A percentile compares a stretch with the other conserved stretches of the same genome.
phyloP scores from a whole-genome alignment of 768 basidiomycete genomes.

The Lentinula raphanica region DNA sequence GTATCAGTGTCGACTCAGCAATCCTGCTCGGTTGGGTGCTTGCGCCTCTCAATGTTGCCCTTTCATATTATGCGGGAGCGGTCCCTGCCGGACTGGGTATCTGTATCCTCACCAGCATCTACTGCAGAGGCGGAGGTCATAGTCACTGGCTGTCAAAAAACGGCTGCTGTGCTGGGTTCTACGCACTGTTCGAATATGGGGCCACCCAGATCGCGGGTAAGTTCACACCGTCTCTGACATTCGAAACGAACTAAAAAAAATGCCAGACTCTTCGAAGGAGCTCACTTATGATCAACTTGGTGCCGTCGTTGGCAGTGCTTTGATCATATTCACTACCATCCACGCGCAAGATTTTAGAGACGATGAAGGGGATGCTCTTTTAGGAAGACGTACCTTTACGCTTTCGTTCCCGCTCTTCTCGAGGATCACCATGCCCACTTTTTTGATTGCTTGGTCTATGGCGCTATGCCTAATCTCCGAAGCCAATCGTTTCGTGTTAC shows the following conservation, averaged over 20 bases:
- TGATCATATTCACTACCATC: constrained; percentile 30
- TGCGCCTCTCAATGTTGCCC: constrained; percentile 19
- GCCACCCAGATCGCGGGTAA: constrained; percentile 13
- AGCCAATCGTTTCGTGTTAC: not conserved
- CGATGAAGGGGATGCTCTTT: constrained; percentile 21
- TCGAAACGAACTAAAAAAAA: not conserved
- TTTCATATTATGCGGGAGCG: constrained; percentile 7
- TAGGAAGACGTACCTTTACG: constrained; percentile 26
- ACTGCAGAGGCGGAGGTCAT: constrained; percentile 11
- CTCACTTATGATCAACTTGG: not conserved
- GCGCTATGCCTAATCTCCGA: not conserved
- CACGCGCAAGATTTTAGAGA: constrained; percentile 32
- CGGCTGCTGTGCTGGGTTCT: constrained; percentile 11
- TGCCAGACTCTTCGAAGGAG: not conserved
- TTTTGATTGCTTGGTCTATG: not conserved
- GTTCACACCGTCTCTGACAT: not conserved
- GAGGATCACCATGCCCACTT: constrained; percentile 12
- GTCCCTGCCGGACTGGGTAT: constrained; percentile 13
- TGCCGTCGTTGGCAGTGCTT: constrained; percentile 16
- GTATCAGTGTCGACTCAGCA: constrained; percentile 19
- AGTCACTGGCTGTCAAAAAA: constrained; percentile 9
- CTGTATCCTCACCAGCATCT: constrained; percentile 11
- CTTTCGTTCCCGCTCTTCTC: constrained; percentile 26
- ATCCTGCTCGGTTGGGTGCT: constrained; percentile 26
- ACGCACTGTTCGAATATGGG: constrained; percentile 15